Conservation (phyloP, 495 filamentous ascomycete species). For the Glutinoglossum americanum region DNA sequence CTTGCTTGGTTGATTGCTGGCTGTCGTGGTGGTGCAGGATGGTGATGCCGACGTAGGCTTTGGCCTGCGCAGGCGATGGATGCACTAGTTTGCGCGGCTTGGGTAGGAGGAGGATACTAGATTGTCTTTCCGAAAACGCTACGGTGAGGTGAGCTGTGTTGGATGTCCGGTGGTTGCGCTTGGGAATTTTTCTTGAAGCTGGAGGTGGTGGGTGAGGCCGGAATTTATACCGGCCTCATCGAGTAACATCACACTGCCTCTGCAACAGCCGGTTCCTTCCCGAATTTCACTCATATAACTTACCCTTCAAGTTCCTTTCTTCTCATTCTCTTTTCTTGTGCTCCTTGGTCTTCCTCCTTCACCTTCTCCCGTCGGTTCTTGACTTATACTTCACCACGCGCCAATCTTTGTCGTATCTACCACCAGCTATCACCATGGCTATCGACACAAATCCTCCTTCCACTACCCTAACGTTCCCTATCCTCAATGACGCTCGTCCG, state of each 20-base stretch:
- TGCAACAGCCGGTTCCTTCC: no score
- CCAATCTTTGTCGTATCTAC: not conserved
- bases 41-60: no score
- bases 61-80: no score
- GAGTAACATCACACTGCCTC: slow-evolving; percentile 27
- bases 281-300: not conserved
- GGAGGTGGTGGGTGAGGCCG: slow-evolving; percentile 22
- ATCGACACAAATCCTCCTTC: slow-evolving; percentile 4
- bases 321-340: not conserved
- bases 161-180: no score
- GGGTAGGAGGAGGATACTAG: no score
- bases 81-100: no score
- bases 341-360: not conserved
- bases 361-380: not conserved
- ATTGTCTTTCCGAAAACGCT: no score
- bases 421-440: not conserved
- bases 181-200: not conserved
- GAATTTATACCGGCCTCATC: slow-evolving; percentile 39
- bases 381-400: not conserved
- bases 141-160: no score
- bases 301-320: not conserved
- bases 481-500: slow-evolving; percentile 29
- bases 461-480: slow-evolving; percentile 8
- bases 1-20: not conserved
- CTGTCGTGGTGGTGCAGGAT: not conserved